phyloP scores from a whole-genome alignment of 2,329 filamentous ascomycete species.

The Alternaria infectoria region DNA sequence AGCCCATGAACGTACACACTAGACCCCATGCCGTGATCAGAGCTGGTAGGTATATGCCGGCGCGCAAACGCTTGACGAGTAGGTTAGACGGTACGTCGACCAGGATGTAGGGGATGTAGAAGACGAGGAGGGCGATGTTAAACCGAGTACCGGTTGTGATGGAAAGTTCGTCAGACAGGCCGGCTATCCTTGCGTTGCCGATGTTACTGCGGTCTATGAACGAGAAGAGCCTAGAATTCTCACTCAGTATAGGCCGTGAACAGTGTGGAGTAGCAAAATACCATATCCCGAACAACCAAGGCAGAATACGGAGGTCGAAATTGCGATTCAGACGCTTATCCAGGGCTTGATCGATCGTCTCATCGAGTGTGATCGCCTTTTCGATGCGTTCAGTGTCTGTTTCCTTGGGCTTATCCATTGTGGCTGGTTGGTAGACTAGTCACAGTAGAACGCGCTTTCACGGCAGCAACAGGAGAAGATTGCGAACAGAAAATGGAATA shows the following conservation, averaged over 20 bases:
- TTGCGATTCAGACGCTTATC: conserved; percentile 50
- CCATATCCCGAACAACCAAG: conserved; percentile 56
- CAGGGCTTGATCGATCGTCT: conserved; percentile 15
- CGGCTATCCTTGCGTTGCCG: conserved; percentile 54
- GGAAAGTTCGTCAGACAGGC: conserved; percentile 48
- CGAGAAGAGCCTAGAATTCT: conserved; percentile 44
- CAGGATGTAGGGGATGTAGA: conserved; percentile 54
- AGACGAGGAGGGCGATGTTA: conserved; percentile 53
- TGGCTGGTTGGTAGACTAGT: not conserved
- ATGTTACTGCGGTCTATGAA: conserved; percentile 55
- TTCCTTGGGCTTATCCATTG: not conserved
- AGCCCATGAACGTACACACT: conserved; percentile 49
- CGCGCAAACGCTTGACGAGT: conserved; percentile 50
- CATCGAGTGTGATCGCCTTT: not conserved
- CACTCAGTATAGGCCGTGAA: not conserved
- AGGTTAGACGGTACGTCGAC: conserved; percentile 52
- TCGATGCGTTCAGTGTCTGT: conserved; percentile 4
- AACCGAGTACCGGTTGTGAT: conserved; percentile 49
- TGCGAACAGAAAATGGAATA: not conserved
- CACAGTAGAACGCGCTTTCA: not conserved
- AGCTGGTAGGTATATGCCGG: conserved; percentile 50
- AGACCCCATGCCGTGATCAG: conserved; percentile 52
- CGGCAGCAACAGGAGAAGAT: not conserved
- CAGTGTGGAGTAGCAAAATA: not conserved
- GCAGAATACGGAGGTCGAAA: conserved; percentile 53